These are phyloP conservation scores for Rosa persica DNA, from an alignment of 306 rosid species.

Conservation along the genomic window DNA sequence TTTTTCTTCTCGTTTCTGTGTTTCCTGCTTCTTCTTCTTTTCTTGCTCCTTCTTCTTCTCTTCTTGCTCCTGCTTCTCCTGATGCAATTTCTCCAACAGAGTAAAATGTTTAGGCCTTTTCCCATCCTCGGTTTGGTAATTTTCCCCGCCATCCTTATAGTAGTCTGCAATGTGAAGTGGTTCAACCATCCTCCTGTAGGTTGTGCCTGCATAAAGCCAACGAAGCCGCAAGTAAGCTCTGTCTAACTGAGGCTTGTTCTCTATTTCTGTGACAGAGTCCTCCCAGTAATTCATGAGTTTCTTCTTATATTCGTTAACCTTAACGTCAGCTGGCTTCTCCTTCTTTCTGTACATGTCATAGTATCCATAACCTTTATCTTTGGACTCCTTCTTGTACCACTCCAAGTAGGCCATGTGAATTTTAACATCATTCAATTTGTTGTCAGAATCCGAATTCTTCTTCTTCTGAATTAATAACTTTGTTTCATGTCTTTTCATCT, in stretches of 20 bases:
- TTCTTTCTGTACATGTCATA: slow-evolving; percentile 51
- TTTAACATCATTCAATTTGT: slow-evolving; percentile 34
- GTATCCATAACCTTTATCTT: slow-evolving; percentile 40
- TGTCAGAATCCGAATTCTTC: slow-evolving; percentile 16
- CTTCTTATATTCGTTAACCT: slow-evolving; percentile 4
- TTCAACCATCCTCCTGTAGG: slow-evolving; percentile 62
- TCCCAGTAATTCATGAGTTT: slow-evolving; percentile 45
- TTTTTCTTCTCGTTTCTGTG: background rate
- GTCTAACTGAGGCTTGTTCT: slow-evolving; percentile 45
- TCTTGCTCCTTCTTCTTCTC: background rate
- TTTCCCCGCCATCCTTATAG: slow-evolving; percentile 18
- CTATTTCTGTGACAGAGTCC: slow-evolving; percentile 41
- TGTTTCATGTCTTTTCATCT: slow-evolving; percentile 11
- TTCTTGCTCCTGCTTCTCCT: background rate
- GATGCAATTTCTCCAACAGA: slow-evolving; percentile 40
- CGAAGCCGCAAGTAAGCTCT: slow-evolving; percentile 20
- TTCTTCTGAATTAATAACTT: background rate
- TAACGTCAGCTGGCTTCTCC: background rate
- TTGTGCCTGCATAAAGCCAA: slow-evolving; percentile 53
- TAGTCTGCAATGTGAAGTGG: slow-evolving; percentile 53
- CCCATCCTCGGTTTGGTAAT: slow-evolving; percentile 10
- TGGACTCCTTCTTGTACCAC: slow-evolving; percentile 51
- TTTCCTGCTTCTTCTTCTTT: background rate
- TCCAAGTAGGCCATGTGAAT: slow-evolving; percentile 47
- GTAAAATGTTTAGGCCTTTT: slow-evolving; percentile 39